These are phyloP conservation scores for Cutaneotrichosporon sp. DNA, from an alignment of 1,284 basidiomycete species.

Conservation along the genomic window DNA sequence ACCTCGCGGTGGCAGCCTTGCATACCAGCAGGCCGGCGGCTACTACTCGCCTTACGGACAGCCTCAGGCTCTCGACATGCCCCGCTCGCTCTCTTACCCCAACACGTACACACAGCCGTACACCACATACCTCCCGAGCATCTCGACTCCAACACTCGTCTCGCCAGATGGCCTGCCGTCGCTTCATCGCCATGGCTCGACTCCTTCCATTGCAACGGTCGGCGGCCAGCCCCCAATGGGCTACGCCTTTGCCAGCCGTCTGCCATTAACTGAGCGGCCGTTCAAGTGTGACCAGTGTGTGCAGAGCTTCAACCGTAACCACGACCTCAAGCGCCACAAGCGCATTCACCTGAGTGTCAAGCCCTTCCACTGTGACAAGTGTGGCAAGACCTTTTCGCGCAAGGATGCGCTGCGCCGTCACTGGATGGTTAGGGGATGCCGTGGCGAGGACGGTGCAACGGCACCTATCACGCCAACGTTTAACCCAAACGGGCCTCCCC, in stretches of 20 bases:
- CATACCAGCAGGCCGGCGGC: slow-evolving; percentile 9
- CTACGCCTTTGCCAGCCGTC: slow-evolving; percentile 32
- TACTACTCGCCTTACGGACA: slow-evolving; percentile 22
- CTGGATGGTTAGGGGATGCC: slow-evolving; percentile 50
- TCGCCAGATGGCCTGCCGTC: slow-evolving; percentile 15
- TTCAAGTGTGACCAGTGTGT: slow-evolving; percentile 50
- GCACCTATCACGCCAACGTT: slow-evolving; percentile 39
- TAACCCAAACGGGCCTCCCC: slow-evolving; percentile 31
- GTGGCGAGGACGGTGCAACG: slow-evolving; percentile 43
- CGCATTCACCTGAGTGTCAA: slow-evolving; percentile 50
- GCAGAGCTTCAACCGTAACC: slow-evolving; percentile 50
- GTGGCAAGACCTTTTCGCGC: slow-evolving; percentile 50
- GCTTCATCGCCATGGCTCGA: slow-evolving; percentile 31
- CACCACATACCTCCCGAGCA: slow-evolving; percentile 18
- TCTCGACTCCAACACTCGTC: slow-evolving; percentile 8
- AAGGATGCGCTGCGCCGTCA: slow-evolving; percentile 50
- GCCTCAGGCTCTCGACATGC: slow-evolving; percentile 36
- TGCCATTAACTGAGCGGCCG: slow-evolving; percentile 41
- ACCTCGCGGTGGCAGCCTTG: slow-evolving; percentile 8
- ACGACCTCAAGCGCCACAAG: slow-evolving; percentile 50
- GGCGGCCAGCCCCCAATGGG: slow-evolving; percentile 20
- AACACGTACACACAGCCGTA: slow-evolving; percentile 27
- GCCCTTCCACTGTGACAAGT: slow-evolving; percentile 49
- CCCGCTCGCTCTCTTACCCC: slow-evolving; percentile 41
- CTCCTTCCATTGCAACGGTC: slow-evolving; percentile 18